These are phyloP conservation scores for Alloteropsis semialata DNA, from an alignment of 176 grass and related monocot species.

Conservation along the genomic window DNA sequence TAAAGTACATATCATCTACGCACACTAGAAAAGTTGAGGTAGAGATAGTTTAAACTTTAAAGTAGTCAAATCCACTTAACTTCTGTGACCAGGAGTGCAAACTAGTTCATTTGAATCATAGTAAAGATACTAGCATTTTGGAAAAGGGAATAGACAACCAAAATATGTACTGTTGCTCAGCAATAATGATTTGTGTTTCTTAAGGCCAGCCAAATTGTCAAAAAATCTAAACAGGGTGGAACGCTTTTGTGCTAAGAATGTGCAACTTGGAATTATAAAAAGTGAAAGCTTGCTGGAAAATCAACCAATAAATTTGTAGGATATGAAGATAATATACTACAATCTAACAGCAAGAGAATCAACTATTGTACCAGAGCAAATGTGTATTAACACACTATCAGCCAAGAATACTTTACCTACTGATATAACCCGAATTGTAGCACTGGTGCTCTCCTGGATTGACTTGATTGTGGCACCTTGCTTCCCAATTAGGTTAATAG, in stretches of 20 bases:
- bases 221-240: not conserved
- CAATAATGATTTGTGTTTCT: not conserved
- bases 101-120: not conserved
- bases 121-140: not conserved
- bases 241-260: not conserved
- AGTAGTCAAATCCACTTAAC: not conserved
- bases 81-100: slow-evolving; percentile 13
- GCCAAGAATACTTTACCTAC: slow-evolving; percentile 50
- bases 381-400: slow-evolving; percentile 15
- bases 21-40: not conserved
- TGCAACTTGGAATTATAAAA: slow-evolving; percentile 12
- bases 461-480: slow-evolving; percentile 85
- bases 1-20: not conserved
- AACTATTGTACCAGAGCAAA: not conserved
- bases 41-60: too few relatives aligned
- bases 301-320: not conserved
- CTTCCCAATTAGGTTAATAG: slow-evolving; percentile 96
- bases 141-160: not conserved
- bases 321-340: slow-evolving; percentile 1
- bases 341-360: not conserved
- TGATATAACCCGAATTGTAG: slow-evolving; percentile 70
- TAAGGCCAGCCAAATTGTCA: not conserved
- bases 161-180: not conserved
- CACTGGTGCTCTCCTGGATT: slow-evolving; percentile 77
- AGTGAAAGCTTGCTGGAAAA: not conserved